Evolutionary conservation across 1,139 yeast species (phyloP), one percentile per base, ranked within the genome.

Genomic region (Candida frijolesensis): DNA sequence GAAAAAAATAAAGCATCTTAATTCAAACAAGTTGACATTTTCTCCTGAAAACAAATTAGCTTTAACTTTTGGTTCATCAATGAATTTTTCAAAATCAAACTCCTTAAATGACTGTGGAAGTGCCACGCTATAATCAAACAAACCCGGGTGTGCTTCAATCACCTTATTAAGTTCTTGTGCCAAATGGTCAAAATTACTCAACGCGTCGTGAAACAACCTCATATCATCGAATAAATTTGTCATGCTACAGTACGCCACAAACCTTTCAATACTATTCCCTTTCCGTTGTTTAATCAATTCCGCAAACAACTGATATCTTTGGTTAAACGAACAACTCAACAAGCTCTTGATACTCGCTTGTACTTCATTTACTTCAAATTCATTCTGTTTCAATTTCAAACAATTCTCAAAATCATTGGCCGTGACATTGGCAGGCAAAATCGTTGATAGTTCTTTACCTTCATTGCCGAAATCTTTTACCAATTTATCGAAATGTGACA

Each of bases 401-500:
- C 80, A 72, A 52, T 74, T 66, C 10, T 72, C 76, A 22, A 38
- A 38, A 38, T 38, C 42, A 38, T 38, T 38, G 2, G 41, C 32
- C 4, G 32, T 29, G 16, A 14, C 11, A 11, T 27, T 43, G 0
- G 40, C 55, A 6, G 59, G 57, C 15, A 51, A 49, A 19, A 56
- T 53, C 14, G 52, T 50, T 3, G 42, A 54, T 38, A 73, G 55
- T 29, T 72, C 74, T 51, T 77, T 75, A 14, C 80, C 82, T 12
- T 69, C 73, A 1, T 59, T 51, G 2, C 81, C 84, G 65, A 89
- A 89, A 62, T 90, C 96, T 2, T 74, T 61, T 51, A 76, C 79
- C 48, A 90, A 67, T 62, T 90, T 89, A 55, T 87, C 88, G 60
- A 79, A 80, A 1, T 82, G 74, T 4, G 85, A 82, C 2, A 83